phyloP scores from a whole-genome alignment of 108 stramenopile genomes.

The Cyclostephanos invisitatus region DNA sequence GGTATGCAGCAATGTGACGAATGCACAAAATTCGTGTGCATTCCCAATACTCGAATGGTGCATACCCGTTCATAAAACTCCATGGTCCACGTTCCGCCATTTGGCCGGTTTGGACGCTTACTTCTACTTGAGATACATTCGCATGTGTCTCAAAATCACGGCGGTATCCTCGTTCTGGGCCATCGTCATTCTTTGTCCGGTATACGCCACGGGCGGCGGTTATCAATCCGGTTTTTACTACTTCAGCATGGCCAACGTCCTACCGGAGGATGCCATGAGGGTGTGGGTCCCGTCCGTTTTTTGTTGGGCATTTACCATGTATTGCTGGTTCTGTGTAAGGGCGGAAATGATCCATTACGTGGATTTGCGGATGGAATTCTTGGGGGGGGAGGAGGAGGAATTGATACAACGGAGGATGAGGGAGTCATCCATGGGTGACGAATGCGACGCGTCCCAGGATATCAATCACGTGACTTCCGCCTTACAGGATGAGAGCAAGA shows the following conservation, averaged over 20 bases:
- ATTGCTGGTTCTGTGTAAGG: slow-evolving; percentile 81
- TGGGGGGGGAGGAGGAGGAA: slow-evolving; percentile 59
- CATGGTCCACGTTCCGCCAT: slow-evolving; percentile 46
- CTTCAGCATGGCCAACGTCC: slow-evolving; percentile 82
- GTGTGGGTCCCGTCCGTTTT: slow-evolving; percentile 90
- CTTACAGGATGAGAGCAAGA: slow-evolving; percentile 16
- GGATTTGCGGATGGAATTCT: slow-evolving; percentile 78
- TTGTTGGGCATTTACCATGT: slow-evolving; percentile 80
- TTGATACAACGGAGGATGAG: neutral
- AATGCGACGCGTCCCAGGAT: slow-evolving; percentile 30
- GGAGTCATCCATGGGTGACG: neutral
- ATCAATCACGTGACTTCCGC: neutral
- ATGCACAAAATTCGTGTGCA: neutral
- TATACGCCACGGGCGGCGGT: slow-evolving; percentile 72
- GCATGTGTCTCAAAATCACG: slow-evolving; percentile 83
- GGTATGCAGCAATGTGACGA: neutral
- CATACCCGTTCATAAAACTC: slow-evolving; percentile 36
- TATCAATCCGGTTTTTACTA: slow-evolving; percentile 80
- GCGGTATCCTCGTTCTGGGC: slow-evolving; percentile 84
- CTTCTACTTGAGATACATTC: slow-evolving; percentile 87
- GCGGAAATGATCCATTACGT: slow-evolving; percentile 87
- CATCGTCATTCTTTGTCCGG: slow-evolving; percentile 65
- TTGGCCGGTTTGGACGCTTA: slow-evolving; percentile 89
- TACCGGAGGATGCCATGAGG: slow-evolving; percentile 50
- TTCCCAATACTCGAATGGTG: slow-evolving; percentile 38